Conservation (phyloP, 352 stramenopile genomes). For the Phytophthora fragariae region DNA sequence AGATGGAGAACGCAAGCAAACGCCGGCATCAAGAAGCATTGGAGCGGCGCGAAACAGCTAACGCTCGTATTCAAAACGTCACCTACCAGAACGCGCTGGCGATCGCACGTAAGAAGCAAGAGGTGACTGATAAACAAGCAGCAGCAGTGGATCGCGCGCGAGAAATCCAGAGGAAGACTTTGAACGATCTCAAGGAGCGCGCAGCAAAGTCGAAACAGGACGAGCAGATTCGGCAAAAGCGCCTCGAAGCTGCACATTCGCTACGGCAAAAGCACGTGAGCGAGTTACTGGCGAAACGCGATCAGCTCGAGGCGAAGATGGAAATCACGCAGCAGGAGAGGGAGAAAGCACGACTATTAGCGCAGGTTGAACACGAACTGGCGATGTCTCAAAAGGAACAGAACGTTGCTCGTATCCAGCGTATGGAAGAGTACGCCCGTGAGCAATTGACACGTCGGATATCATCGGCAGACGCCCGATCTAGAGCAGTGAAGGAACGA, state of each 20-base stretch:
- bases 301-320: conserved; percentile 47
- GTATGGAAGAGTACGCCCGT: conserved; percentile 75
- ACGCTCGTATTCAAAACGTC: conserved; percentile 61
- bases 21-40: conserved; percentile 61
- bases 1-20: conserved; percentile 66
- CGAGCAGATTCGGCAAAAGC: conserved; percentile 68
- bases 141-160: conserved; percentile 53
- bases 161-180: conserved; percentile 71
- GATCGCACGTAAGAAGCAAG: conserved; percentile 66
- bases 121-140: conserved; percentile 68
- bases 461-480: conserved; percentile 64
- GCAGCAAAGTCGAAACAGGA: conserved; percentile 70
- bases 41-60: conserved; percentile 62
- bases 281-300: conserved; percentile 53
- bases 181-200: conserved; percentile 67
- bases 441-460: conserved; percentile 67
- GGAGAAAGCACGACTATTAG: conserved; percentile 56
- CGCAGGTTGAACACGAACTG: conserved; percentile 66
- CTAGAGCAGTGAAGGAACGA: conserved; percentile 64
- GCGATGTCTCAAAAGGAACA: conserved; percentile 64
- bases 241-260: conserved; percentile 58
- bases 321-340: conserved; percentile 41
- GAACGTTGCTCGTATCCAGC: conserved; percentile 79
- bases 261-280: conserved; percentile 50
- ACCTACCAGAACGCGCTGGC: conserved; percentile 65